Evolutionary conservation across 345 rosid species (phyloP), one percentile per base, ranked within the genome.

Genomic region (Citrus hindsii): DNA sequence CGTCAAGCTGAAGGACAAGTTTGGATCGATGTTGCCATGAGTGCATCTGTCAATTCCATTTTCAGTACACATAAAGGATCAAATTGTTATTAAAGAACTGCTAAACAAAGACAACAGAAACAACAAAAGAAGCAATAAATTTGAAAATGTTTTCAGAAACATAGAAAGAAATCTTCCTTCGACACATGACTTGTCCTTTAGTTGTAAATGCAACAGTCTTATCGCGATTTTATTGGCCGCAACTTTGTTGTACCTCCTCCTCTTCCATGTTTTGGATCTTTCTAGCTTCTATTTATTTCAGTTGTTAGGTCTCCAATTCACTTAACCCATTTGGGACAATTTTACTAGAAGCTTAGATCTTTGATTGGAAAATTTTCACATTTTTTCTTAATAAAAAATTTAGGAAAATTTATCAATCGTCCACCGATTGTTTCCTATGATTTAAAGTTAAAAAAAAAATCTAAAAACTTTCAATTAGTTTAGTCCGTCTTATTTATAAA

Each of bases 171-270:
- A 76, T 53, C 64, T 66, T 76, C 53, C 13, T 76, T 53, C 37
- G 72, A 63, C 72, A 66, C 65, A 67, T 76, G 72, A 25, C 51
- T 66, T 76, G 79, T 76, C 79, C 61, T n/a, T 9, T 33, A 67
- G 72, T 67, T 27, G 68, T 40, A 4, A 66, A 67, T 51, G 63
- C 46, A 40, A 48, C 35, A 33, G 64, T 35, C 18, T 73, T 5
- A 27, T 61, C 14, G 28, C 51, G 22, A 46, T 46, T 46, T 46
- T 18, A 18, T 25, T 38, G 66, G 55, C 42, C 37, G 14, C 18
- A 22, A 14, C 24, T 27, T 2, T 24, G n/a, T 32, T 33, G 64
- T 55, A 33, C 67, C 38, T 25, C 33, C 60, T 24, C n/a, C 64
- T n/a, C 27, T 19, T 28, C 30, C 37, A 48, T 22, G n/a, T 18